Percentiles rank a stretch among this genome's conserved stretches.
Conservation (phyloP, 2,329 filamentous ascomycete genomes). For the Akanthomyces muscarius region DNA sequence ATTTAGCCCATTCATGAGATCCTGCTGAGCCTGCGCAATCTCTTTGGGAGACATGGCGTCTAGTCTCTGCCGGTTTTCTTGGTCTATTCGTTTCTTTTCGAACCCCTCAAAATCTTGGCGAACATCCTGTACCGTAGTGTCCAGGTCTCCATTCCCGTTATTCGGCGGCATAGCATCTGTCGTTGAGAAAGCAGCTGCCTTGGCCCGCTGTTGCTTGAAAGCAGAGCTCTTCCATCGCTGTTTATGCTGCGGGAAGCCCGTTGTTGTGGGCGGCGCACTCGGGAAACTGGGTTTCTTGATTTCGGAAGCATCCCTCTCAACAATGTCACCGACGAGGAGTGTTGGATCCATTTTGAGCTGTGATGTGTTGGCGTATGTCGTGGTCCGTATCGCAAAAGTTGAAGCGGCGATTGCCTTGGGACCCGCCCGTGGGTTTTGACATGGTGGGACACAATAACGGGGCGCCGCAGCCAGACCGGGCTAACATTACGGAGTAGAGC, state of each 20-base stretch:
- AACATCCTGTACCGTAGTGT: constrained; percentile 9
- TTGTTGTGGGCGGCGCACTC: constrained; percentile 40
- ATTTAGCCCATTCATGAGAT: constrained; percentile 74
- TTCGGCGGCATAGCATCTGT: not conserved
- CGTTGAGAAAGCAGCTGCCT: constrained; percentile 17
- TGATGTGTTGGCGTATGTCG: not conserved
- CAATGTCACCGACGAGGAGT: constrained; percentile 69
- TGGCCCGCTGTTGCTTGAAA: constrained; percentile 62
- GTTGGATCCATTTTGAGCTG: constrained; percentile 34
- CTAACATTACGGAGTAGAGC: not conserved
- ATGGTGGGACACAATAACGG: not conserved
- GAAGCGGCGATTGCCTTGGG: not conserved
- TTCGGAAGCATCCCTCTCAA: constrained; percentile 63
- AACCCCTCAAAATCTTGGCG: constrained; percentile 36
- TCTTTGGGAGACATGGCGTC: constrained; percentile 76
- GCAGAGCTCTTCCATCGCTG: constrained; percentile 69
- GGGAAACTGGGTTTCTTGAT: constrained; percentile 60
- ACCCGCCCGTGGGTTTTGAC: not conserved
- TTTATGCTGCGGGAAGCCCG: constrained; percentile 86
- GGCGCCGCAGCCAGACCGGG: not conserved
- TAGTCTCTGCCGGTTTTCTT: constrained; percentile 72
- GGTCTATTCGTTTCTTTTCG: constrained; percentile 71
- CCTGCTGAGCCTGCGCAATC: constrained; percentile 74
- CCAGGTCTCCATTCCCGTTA: constrained; percentile 10
- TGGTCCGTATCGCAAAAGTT: not conserved